A percentile compares a stretch with the other conserved stretches of the same genome.
These are phyloP conservation scores for Quercus tomentella DNA, from an alignment of 331 rosid genomes.

Conservation along the genomic window DNA sequence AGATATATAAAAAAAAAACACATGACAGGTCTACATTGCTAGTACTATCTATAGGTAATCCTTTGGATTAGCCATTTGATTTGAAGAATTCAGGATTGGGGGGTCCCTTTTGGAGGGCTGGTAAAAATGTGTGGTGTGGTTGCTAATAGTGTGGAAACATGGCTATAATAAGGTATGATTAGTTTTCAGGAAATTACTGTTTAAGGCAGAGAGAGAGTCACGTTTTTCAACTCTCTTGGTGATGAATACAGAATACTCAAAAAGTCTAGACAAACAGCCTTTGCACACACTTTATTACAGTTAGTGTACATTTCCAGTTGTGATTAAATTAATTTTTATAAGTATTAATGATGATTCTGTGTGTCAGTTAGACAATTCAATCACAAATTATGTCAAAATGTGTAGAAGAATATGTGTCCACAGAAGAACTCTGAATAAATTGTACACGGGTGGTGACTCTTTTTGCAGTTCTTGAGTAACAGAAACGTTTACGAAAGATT, in stretches of 20 bases:
- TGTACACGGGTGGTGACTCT: neutral
- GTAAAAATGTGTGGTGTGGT: neutral
- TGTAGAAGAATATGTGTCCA: too few relatives aligned
- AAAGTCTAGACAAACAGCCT: too few relatives aligned
- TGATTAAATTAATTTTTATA: too few relatives aligned
- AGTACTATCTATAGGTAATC: slow-evolving; percentile 15
- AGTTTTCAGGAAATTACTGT: neutral
- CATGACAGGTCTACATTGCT: neutral
- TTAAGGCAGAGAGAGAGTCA: neutral
- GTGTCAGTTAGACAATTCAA: too few relatives aligned
- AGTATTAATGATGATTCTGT: too few relatives aligned
- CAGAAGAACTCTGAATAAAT: too few relatives aligned
- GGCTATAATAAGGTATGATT: neutral
- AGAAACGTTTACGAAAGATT: too few relatives aligned
- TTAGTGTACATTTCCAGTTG: too few relatives aligned
- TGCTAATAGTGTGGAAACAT: slow-evolving; percentile 2
- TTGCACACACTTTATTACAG: too few relatives aligned
- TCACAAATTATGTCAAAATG: too few relatives aligned
- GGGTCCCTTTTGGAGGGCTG: slow-evolving; percentile 2
- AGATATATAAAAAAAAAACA: neutral
- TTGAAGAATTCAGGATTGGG: slow-evolving; percentile 4
- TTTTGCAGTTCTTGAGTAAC: too few relatives aligned
- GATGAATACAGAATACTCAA: slow-evolving; percentile 3
- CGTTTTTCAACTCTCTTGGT: neutral
- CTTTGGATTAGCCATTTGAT: slow-evolving; percentile 33